Conservation (phyloP, 2,329 filamentous ascomycete genomes). For the Pseudocercospora vitis region DNA sequence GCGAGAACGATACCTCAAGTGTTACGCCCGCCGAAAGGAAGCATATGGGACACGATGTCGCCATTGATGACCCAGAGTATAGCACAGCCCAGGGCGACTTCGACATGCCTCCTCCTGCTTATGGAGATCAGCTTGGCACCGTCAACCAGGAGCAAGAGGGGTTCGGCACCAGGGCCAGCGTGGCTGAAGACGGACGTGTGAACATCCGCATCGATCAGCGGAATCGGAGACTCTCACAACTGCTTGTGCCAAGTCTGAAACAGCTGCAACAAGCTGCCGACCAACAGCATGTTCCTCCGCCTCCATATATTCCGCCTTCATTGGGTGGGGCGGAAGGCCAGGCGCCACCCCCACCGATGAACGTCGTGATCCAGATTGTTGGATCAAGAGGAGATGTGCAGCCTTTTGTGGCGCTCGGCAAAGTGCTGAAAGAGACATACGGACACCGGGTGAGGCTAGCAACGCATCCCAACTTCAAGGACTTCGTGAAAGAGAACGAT, state of each 20-base stretch:
- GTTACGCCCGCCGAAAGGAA: constrained; percentile 22
- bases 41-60: constrained; percentile 33
- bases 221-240: constrained; percentile 62
- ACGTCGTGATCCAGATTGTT: constrained; percentile 52
- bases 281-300: constrained; percentile 54
- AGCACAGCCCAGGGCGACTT: constrained; percentile 17
- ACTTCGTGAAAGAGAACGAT: constrained; percentile 52
- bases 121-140: constrained; percentile 41
- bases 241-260: constrained; percentile 65
- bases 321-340: constrained; percentile 65
- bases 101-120: constrained; percentile 41
- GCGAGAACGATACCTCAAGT: constrained; percentile 21
- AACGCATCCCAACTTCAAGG: constrained; percentile 51
- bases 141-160: constrained; percentile 42
- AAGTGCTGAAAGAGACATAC: constrained; percentile 51
- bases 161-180: constrained; percentile 42
- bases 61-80: constrained; percentile 16
- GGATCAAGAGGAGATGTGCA: constrained; percentile 53
- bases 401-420: constrained; percentile 52
- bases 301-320: constrained; percentile 71
- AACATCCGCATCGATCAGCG: constrained; percentile 78
- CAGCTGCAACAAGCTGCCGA: constrained; percentile 53
- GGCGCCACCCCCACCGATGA: constrained; percentile 50
- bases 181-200: constrained; percentile 68
- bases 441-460: constrained; percentile 50